Base-by-base conservation (phyloP, 805 yeast genomes). In the Hanseniaspora thailandica region DNA sequence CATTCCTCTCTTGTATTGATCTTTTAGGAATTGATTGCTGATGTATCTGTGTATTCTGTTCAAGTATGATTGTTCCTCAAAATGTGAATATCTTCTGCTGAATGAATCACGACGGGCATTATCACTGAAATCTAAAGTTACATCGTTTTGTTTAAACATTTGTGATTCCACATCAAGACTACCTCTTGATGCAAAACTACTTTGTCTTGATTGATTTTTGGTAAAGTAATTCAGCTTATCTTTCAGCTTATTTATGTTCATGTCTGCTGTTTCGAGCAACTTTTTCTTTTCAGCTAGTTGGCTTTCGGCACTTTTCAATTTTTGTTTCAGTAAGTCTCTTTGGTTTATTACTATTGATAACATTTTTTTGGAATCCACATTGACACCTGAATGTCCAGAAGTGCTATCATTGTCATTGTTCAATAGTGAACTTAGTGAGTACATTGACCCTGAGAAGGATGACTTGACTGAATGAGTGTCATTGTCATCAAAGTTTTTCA, bases 251-350 rank as follows among this genome's bases (percentile, higher is more conserved):
- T 34, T 34, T 19, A 31, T 43, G 7, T 35, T 20, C 13, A 50
- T 15, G 9, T 50, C 44, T 8, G 38, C 22, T 8, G 22, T 10
- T n/a, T 43, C 47, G 2, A 50, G 7, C 15, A 33, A 10, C 22
- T 36, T 41, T 8, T 35, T 50, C 19, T 30, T 34, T 13, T 43
- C 54, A n/a, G 28, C 12, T 13, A 17, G 13, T n/a, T 34, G 30
- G 6, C 13, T 43, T 12, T 50, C 54, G 1, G 34, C 12, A 12
- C 9, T 22, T 20, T 41, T 50, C 10, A 50, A 17, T 22, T 43
- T 50, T 28, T 50, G 54, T 22, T 50, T 50, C n/a, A 50, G 28
- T 12, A 50, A 23, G 43, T 50, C 54, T 43, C 54, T 41, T 35
- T 50, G 54, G 10, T 34, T 43, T 8, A 43, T 17, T 35, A 50